phyloP scores from a whole-genome alignment of 2,329 filamentous ascomycete genomes.

The Botrytis pseudocinerea region DNA sequence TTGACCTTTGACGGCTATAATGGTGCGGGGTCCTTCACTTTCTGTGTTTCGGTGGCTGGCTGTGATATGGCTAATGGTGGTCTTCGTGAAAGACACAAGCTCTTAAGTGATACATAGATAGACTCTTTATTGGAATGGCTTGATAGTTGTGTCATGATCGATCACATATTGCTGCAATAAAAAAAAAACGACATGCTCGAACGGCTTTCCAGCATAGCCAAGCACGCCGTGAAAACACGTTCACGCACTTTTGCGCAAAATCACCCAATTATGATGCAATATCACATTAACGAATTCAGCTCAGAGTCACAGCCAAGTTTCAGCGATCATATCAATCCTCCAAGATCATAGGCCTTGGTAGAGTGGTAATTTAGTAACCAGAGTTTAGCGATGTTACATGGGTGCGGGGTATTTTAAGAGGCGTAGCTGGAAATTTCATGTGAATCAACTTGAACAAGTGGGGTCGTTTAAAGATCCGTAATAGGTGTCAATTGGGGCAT shows the following conservation, averaged over 20 bases:
- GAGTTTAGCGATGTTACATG: not conserved
- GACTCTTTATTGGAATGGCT: not conserved
- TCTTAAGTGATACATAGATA: not conserved
- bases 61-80: not conserved
- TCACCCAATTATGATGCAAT: not conserved
- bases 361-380: not conserved
- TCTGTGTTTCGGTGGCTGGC: not conserved
- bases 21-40: not conserved
- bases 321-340: too few relatives aligned
- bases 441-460: not conserved
- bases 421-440: not conserved
- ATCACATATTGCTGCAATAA: not conserved
- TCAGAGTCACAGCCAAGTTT: too few relatives aligned
- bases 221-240: not conserved
- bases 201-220: not conserved
- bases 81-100: not conserved
- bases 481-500: not conserved
- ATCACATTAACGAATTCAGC: not conserved
- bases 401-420: not conserved
- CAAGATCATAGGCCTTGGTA: not conserved
- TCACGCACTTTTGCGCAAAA: not conserved
- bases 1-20: not conserved
- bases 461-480: not conserved
- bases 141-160: not conserved
- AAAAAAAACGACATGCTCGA: not conserved